A percentile compares a stretch with the other conserved stretches of the same genome.
phyloP scores from a whole-genome alignment of 75 land plant species.

The Adiantum capillusveneris region DNA sequence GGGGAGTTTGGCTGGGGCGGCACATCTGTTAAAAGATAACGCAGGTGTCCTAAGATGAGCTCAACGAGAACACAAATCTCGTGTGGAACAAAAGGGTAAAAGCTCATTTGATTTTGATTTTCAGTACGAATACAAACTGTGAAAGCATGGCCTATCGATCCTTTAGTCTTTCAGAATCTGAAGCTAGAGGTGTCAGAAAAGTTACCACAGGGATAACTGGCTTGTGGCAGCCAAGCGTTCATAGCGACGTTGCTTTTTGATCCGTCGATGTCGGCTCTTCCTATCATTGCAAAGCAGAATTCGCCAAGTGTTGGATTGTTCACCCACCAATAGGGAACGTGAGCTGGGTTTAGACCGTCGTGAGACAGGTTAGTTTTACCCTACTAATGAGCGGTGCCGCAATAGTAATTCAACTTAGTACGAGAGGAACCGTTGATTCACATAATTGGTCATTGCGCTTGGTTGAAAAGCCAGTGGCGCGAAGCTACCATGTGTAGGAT shows the following conservation, averaged over 20 bases:
- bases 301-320: conserved; percentile 45
- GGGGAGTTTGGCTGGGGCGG: too few relatives aligned
- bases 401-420: conserved; percentile 28
- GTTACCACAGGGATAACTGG: conserved; percentile 15
- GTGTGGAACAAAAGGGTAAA: too few relatives aligned
- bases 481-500: conserved; percentile 64
- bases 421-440: conserved; percentile 27
- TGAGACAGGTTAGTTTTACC: conserved; percentile 39
- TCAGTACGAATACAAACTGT: conserved; percentile 12
- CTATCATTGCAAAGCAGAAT: conserved; percentile 29
- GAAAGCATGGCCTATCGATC: conserved; percentile 19
- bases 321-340: conserved; percentile 42
- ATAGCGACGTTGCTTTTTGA: conserved; percentile 31
- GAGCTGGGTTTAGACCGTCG: conserved; percentile 34
- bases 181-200: conserved; percentile 31
- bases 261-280: conserved; percentile 29
- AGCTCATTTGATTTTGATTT: too few relatives aligned
- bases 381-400: conserved; percentile 23
- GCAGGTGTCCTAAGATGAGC: too few relatives aligned
- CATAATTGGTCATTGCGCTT: conserved; percentile 30
- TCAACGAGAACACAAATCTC: too few relatives aligned
- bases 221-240: conserved; percentile 17
- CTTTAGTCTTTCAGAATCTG: conserved; percentile 18
- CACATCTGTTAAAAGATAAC: too few relatives aligned
- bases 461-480: conserved; percentile 48